Evolutionary conservation across 1,139 yeast species (phyloP).

Genomic region (Diutina catenulata): DNA sequence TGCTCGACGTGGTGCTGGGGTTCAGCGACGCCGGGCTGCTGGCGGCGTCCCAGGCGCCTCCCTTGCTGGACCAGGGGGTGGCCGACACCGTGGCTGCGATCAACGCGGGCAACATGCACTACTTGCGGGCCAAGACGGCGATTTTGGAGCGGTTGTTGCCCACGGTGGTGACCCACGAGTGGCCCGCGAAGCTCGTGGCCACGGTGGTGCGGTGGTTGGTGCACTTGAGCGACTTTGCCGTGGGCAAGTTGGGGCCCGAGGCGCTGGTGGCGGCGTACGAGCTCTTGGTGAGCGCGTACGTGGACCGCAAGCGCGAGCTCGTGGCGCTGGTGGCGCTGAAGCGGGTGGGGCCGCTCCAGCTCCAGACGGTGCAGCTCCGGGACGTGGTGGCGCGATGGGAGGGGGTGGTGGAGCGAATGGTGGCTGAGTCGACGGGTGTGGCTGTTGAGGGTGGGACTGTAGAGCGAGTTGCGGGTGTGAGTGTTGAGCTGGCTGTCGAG

Average conservation of each 20-base stretch:
- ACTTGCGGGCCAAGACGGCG: slow-evolving; percentile 7
- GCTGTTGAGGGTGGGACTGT: slow-evolving; percentile 7
- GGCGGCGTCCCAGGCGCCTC: neutral
- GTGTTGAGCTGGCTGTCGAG: too few species aligned
- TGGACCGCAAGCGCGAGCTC: slow-evolving; percentile 18
- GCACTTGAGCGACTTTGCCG: slow-evolving; percentile 17
- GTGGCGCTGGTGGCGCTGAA: slow-evolving; percentile 8
- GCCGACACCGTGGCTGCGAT: neutral
- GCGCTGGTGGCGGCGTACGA: slow-evolving; percentile 33
- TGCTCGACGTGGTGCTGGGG: slow-evolving; percentile 28
- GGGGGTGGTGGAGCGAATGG: slow-evolving; percentile 32
- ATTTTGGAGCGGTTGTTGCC: slow-evolving; percentile 7
- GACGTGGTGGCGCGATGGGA: slow-evolving; percentile 20
- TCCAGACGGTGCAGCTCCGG: slow-evolving; percentile 16
- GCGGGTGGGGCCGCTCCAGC: slow-evolving; percentile 14
- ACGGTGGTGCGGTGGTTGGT: slow-evolving; percentile 23
- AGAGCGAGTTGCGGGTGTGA: too few species aligned
- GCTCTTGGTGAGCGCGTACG: slow-evolving; percentile 38
- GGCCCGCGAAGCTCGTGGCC: slow-evolving; percentile 16
- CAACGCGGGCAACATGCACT: slow-evolving; percentile 2
- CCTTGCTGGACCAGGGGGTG: neutral
- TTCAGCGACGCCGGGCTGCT: slow-evolving; percentile 13
- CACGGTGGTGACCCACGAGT: slow-evolving; percentile 14
- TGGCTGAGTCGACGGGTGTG: slow-evolving; percentile 12
- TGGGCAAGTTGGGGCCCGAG: slow-evolving; percentile 10